Base-by-base conservation (phyloP, 2,329 filamentous ascomycete genomes). In the Trichoderma koningii region DNA sequence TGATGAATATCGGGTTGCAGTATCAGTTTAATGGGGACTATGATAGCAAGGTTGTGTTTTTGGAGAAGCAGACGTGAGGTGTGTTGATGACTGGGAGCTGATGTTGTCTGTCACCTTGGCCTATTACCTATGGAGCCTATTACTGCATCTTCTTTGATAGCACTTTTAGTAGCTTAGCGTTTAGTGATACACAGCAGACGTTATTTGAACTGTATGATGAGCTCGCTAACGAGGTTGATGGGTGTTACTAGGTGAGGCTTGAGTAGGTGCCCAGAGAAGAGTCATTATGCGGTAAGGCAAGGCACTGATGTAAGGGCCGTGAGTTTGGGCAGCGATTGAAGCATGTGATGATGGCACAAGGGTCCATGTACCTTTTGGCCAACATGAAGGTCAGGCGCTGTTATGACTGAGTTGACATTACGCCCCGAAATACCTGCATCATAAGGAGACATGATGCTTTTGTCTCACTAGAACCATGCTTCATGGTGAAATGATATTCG, bases 1-100 rank as follows among this genome's bases (percentile, higher is more conserved):
- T 89, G 70, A 88, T 89, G 84, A 88, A 87, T 67, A 78, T 79
- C 1, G 87, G 87, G 0, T 70, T 89, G 44, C 84, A 87, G 73
- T 78, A 82, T 72, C 68, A 73, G 5, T 83, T 86, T 68, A 69
- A 75, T 0, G 76, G 74, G 0, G 85, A 88, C 68, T 87, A 85
- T 68, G 79, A 84, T 67, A 89, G 86, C 68, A 79, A 78, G 68
- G 75, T 89, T 34, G 77, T 88, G 6, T 79, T 85, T 60, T 69
- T 89, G 64, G 78, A 85, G 68, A 86, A 68, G 68, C 63, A 67
- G 30, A 47, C 23, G 23, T 50, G n/a, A 26, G n/a, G n/a, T 23
- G 21, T 23, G 21, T 23, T 23, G 21, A 23, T 23, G 21, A 2
- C 21, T 23, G 21, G 21, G 21, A 23, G 6, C 7, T 66, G 56